Evolutionary conservation across 1,284 basidiomycete genomes (phyloP).

Genomic region (Ceratobasidium sp.): DNA sequence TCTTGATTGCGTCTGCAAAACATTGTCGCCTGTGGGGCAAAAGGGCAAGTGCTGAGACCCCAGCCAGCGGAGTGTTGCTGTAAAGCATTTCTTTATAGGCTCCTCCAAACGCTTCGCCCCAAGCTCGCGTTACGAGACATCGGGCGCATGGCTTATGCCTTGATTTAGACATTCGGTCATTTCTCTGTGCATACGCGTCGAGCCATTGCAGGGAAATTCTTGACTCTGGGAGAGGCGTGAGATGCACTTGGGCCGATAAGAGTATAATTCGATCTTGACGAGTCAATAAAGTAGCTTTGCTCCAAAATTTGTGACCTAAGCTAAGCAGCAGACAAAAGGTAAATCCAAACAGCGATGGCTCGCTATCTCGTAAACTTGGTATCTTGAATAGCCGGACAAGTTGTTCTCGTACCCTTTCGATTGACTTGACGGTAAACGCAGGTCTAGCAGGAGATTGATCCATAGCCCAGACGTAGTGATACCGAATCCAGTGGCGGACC

Average conservation of each 20-base stretch:
- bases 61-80: constrained; percentile 23
- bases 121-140: constrained; percentile 13
- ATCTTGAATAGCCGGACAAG: constrained; percentile 27
- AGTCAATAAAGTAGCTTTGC: constrained; percentile 12
- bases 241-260: constrained; percentile 19
- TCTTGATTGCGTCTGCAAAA: constrained; percentile 18
- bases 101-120: constrained; percentile 15
- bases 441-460: constrained; percentile 8
- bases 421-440: constrained; percentile 7
- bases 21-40: constrained; percentile 5
- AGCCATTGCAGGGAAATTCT: constrained; percentile 21
- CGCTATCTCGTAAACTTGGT: background rate
- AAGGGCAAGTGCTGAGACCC: constrained; percentile 8
- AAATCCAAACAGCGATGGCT: constrained; percentile 33
- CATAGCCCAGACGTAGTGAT: constrained; percentile 28
- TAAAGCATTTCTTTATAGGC: constrained; percentile 3
- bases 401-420: constrained; percentile 19
- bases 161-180: background rate
- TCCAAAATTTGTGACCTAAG: constrained; percentile 31
- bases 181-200: background rate
- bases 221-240: constrained; percentile 26
- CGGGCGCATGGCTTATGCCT: constrained; percentile 11
- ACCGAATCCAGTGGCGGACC: constrained; percentile 30
- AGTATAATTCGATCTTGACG: constrained; percentile 41
- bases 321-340: constrained; percentile 35